Conservation (phyloP, 2,329 filamentous ascomycete species). For the Alternaria sp. region DNA sequence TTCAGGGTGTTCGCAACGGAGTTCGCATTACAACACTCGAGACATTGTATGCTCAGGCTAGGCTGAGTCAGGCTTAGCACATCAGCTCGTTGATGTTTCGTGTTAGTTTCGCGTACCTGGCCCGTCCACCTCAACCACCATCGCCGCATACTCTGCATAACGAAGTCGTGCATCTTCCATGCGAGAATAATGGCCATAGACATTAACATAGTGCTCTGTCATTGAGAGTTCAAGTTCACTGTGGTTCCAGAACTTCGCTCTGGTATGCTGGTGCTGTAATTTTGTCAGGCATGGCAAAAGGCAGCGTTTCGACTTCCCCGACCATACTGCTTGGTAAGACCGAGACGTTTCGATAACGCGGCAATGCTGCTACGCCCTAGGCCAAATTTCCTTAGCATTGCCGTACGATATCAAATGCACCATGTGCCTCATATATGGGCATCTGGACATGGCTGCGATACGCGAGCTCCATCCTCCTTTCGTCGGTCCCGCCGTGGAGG, state of each 20-base stretch:
- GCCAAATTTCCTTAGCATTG: conserved; percentile 13
- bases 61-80: not conserved
- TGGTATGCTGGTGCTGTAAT: not conserved
- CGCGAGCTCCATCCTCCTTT: conserved; percentile 6
- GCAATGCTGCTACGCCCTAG: conserved; percentile 27
- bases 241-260: not conserved
- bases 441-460: not conserved
- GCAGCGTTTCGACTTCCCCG: conserved; percentile 20
- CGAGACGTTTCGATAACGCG: conserved; percentile 27
- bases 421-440: not conserved
- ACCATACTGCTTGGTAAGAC: conserved; percentile 11
- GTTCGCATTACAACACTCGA: conserved; percentile 1
- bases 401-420: conserved; percentile 8
- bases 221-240: not conserved
- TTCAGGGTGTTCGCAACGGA: not conserved
- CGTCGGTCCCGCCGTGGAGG: not conserved
- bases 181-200: not conserved
- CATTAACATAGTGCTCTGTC: not conserved
- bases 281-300: not conserved
- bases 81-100: not conserved
- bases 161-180: not conserved
- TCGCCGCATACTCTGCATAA: not conserved
- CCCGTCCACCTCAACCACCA: not conserved
- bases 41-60: not conserved
- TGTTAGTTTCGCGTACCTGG: conserved; percentile 6